Conservation (phyloP, 164 flowering plant genomes). For the Hamamelis virginiana region DNA sequence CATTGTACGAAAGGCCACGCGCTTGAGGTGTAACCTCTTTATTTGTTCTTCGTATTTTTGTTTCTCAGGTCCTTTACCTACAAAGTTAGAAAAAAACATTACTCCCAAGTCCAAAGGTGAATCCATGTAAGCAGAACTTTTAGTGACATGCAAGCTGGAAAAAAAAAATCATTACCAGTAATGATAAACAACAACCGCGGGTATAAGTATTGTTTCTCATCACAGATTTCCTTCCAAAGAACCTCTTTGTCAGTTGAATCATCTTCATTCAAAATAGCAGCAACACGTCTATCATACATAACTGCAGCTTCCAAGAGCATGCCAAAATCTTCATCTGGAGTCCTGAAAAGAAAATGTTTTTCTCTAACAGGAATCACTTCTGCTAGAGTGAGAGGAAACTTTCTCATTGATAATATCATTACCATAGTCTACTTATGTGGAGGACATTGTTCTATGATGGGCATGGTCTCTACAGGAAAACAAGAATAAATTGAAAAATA, state of each 20-base stretch:
- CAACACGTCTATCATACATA: conserved; percentile 96
- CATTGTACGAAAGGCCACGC: conserved; percentile 96
- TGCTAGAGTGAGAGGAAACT: not conserved
- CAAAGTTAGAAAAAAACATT: not conserved
- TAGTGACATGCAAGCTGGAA: not conserved
- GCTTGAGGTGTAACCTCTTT: conserved; percentile 67
- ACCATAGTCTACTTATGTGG: not conserved
- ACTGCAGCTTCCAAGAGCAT: conserved; percentile 92
- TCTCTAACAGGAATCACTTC: not conserved
- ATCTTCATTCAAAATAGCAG: conserved; percentile 74
- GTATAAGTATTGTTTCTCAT: conserved; percentile 52
- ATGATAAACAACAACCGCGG: conserved; percentile 87
- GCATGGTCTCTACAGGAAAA: too few relatives aligned
- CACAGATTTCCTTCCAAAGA: conserved; percentile 50
- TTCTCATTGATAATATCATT: not conserved
- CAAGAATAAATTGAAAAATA: too few relatives aligned
- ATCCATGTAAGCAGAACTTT: too few relatives aligned
- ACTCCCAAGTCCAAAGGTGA: not conserved
- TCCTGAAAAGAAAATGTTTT: conserved; percentile 49
- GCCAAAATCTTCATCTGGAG: conserved; percentile 92
- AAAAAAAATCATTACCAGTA: conserved; percentile 58
- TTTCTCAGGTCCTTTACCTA: conserved; percentile 94
- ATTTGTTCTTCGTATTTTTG: conserved; percentile 81
- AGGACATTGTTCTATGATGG: not conserved
- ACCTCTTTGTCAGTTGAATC: conserved; percentile 55